Percentiles rank a stretch among this genome's conserved stretches.
phyloP scores from a whole-genome alignment of 129 eudicot species.

The Helianthus tuberosus region DNA sequence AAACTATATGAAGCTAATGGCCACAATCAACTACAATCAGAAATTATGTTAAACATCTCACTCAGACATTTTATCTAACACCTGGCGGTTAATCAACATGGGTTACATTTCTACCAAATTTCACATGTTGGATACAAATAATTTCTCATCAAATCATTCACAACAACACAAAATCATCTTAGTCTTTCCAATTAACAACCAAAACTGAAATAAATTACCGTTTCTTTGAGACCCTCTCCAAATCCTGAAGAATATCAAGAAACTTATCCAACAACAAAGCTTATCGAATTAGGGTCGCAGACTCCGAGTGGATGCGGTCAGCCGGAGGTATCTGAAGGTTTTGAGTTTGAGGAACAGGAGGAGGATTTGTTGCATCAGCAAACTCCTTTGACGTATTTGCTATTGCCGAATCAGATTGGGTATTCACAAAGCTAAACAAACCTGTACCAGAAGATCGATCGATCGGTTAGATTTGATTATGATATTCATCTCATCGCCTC shows the following conservation, averaged over 20 bases:
- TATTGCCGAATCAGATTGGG: conserved; percentile 34
- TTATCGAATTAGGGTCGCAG: conserved; percentile 36
- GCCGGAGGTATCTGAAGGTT: conserved; percentile 22
- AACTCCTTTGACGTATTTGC: conserved; percentile 56
- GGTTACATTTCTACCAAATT: too few relatives aligned
- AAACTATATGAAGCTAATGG: too few relatives aligned
- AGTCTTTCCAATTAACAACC: background rate
- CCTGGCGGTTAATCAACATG: background rate
- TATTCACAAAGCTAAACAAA: too few relatives aligned
- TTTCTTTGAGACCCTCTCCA: conserved; percentile 89
- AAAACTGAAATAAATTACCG: conserved; percentile 39
- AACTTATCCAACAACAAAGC: conserved; percentile 88
- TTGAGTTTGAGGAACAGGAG: conserved; percentile 31
- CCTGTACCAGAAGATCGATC: too few relatives aligned
- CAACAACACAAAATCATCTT: background rate
- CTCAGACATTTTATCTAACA: conserved; percentile 18
- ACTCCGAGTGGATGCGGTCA: conserved; percentile 32
- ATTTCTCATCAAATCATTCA: background rate
- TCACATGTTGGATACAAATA: background rate
- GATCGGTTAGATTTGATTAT: too few relatives aligned
- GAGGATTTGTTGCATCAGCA: conserved; percentile 35
- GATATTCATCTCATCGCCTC: too few relatives aligned
- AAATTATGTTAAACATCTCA: too few relatives aligned
- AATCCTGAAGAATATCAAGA: conserved; percentile 92
- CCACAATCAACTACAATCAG: too few relatives aligned